A percentile compares a stretch with the other conserved stretches of the same genome.
phyloP scores from a whole-genome alignment of 768 basidiomycete genomes.

The Obba rivulosa region DNA sequence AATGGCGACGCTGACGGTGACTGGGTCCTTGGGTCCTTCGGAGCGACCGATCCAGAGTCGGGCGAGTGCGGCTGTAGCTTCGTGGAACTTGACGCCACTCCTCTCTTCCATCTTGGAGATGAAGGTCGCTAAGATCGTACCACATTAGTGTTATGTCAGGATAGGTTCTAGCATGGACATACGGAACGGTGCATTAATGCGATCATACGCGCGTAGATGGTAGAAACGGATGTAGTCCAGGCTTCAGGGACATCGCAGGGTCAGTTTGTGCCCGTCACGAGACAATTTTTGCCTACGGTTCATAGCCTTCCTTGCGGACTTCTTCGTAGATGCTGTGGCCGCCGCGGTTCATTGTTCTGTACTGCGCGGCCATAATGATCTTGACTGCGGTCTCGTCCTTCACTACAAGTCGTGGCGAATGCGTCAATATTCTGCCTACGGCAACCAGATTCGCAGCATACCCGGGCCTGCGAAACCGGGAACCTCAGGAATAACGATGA shows the following conservation, averaged over 20 bases:
- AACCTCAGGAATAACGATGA: conserved; percentile 85
- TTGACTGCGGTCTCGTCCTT: conserved; percentile 58
- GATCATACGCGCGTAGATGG: conserved; percentile 87
- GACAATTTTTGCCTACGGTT: conserved; percentile 50
- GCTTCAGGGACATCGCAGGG: conserved; percentile 30
- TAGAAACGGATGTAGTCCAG: conserved; percentile 86
- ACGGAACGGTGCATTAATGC: conserved; percentile 77
- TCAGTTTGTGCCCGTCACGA: background rate
- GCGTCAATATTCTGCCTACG: background rate
- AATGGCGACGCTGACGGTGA: conserved; percentile 52
- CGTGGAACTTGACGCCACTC: conserved; percentile 74
- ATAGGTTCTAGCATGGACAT: conserved; percentile 15
- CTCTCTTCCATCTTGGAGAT: conserved; percentile 68
- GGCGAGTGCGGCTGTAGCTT: conserved; percentile 83
- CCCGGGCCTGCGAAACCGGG: conserved; percentile 76
- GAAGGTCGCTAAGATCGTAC: conserved; percentile 21
- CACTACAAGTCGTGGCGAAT: conserved; percentile 40
- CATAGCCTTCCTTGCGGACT: conserved; percentile 68
- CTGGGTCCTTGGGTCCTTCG: conserved; percentile 30
- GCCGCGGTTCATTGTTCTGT: conserved; percentile 86
- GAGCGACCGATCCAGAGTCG: conserved; percentile 60
- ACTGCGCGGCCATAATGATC: conserved; percentile 86
- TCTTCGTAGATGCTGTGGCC: conserved; percentile 83
- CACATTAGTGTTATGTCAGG: background rate
- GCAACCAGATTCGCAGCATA: background rate